phyloP scores from a whole-genome alignment of 2,329 filamentous ascomycete species.

The Plenodomus biglobosus region DNA sequence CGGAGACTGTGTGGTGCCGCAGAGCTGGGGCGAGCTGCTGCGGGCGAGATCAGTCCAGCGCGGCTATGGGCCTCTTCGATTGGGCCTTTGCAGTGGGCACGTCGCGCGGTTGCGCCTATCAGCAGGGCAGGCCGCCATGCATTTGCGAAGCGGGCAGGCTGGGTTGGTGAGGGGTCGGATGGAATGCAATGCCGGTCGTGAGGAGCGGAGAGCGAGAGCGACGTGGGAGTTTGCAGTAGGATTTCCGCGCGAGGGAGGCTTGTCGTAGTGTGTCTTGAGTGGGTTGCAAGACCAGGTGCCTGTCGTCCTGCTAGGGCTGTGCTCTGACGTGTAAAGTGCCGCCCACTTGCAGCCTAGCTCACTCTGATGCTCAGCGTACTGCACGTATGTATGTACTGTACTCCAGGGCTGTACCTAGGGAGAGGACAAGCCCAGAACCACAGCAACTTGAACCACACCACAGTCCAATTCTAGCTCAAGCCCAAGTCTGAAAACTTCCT shows the following conservation, averaged over 20 bases:
- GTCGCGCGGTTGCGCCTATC: conserved; percentile 36
- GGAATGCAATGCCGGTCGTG: neutral
- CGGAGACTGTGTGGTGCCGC: conserved; percentile 22
- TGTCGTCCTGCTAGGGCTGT: neutral
- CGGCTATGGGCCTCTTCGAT: conserved; percentile 34
- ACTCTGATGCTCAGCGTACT: neutral
- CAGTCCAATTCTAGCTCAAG: neutral
- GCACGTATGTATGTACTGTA: no score
- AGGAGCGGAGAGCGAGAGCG: neutral
- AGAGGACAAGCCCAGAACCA: no score
- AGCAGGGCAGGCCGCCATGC: conserved; percentile 30
- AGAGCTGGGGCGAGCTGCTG: conserved; percentile 16
- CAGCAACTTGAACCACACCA: neutral
- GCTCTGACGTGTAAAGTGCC: neutral
- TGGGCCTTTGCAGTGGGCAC: conserved; percentile 28
- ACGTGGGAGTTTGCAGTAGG: neutral
- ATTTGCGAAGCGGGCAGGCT: conserved; percentile 22
- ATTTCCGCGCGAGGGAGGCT: neutral
- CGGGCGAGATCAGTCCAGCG: conserved; percentile 28
- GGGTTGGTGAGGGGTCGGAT: conserved; percentile 7
- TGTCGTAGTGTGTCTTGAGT: neutral
- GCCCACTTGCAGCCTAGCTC: neutral
- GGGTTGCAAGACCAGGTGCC: neutral
- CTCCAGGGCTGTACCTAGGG: no score
- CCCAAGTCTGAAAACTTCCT: neutral